phyloP scores from a whole-genome alignment of 2,329 filamentous ascomycete species.

The Phyllosticta paracitricarpa region DNA sequence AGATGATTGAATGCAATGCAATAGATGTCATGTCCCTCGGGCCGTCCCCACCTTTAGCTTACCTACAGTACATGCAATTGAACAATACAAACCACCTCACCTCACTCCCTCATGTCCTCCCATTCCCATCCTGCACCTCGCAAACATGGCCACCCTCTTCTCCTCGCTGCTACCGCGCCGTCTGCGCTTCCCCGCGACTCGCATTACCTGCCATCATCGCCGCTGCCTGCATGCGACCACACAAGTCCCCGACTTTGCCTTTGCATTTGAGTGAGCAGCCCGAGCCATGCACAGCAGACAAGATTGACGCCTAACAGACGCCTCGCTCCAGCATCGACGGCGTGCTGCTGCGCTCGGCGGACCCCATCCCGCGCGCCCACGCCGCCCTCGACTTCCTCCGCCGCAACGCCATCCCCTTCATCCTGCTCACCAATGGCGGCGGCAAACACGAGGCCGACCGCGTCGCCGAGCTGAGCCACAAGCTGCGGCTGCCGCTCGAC shows the following conservation, averaged over 20 bases:
- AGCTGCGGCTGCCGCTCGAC: constrained; percentile 54
- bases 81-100: too few relatives aligned
- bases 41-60: too few relatives aligned
- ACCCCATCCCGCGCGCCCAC: constrained; percentile 67
- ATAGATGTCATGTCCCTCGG: too few relatives aligned
- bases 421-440: constrained; percentile 91
- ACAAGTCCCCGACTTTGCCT: constrained; percentile 38
- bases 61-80: too few relatives aligned
- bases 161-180: background rate
- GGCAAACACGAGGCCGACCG: constrained; percentile 71
- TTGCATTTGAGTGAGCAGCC: constrained; percentile 45
- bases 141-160: constrained; percentile 1
- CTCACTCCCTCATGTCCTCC: too few relatives aligned
- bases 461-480: constrained; percentile 57
- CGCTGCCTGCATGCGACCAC: background rate
- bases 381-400: constrained; percentile 66
- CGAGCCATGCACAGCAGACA: background rate
- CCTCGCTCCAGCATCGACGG: constrained; percentile 65
- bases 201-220: background rate
- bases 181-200: background rate
- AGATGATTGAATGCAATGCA: too few relatives aligned
- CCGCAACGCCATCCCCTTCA: constrained; percentile 71
- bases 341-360: constrained; percentile 76
- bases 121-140: background rate
- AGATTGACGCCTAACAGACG: constrained; percentile 17